Conservation (phyloP, 768 basidiomycete genomes). For the Lactarius pseudohatsudake region DNA sequence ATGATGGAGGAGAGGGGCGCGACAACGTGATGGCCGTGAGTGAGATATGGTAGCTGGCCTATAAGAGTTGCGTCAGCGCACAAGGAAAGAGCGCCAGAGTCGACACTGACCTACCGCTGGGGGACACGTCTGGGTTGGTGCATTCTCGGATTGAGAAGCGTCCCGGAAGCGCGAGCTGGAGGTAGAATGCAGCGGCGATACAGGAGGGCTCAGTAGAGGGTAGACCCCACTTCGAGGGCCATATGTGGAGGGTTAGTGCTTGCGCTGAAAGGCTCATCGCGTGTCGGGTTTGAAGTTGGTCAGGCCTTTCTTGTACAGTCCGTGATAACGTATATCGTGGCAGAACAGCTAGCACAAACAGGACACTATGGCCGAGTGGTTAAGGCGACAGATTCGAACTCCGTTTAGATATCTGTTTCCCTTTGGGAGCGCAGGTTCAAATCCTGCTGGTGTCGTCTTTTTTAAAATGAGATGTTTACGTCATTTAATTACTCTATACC, state of each 20-base stretch:
- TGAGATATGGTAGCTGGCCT: constrained; percentile 76
- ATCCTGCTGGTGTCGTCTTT: constrained; percentile 60
- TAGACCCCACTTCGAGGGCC: constrained; percentile 66
- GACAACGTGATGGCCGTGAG: constrained; percentile 52
- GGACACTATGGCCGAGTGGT: constrained; percentile 29
- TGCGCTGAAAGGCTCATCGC: constrained; percentile 30
- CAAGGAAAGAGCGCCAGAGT: background rate
- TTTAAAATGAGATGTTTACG: background rate
- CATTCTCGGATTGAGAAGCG: constrained; percentile 61
- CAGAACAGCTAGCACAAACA: background rate
- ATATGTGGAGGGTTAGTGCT: constrained; percentile 51
- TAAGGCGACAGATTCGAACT: constrained; percentile 29
- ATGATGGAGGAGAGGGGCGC: constrained; percentile 60
- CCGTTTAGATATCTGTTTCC: constrained; percentile 24
- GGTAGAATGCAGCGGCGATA: constrained; percentile 62
- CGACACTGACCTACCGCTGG: constrained; percentile 56
- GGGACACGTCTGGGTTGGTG: constrained; percentile 68
- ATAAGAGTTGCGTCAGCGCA: background rate
- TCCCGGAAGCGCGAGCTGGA: constrained; percentile 70
- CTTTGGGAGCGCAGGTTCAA: constrained; percentile 56
- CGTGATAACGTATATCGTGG: background rate
- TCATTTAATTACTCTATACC: no score
- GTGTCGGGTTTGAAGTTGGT: background rate
- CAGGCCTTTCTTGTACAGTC: background rate
- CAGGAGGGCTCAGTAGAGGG: constrained; percentile 68